Evolutionary conservation across 352 stramenopile species (phyloP), one percentile per base, ranked within the genome.

Genomic region (Thalassiosira exigua): DNA sequence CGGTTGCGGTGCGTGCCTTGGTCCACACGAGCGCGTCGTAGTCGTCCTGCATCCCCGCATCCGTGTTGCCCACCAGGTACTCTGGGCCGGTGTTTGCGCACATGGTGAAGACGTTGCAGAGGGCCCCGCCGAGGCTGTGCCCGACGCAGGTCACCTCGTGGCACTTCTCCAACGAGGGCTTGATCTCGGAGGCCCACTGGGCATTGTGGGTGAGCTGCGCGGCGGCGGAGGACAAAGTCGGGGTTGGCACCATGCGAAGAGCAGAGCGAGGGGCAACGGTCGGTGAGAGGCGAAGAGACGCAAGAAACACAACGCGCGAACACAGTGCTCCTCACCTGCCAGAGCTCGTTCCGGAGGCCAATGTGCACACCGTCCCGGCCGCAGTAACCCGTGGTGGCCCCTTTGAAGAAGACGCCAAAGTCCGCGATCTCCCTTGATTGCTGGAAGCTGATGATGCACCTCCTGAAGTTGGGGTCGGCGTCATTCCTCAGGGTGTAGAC

Each of bases 61-160:
- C n/a, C n/a, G n/a, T n/a, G n/a, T n/a, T n/a, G n/a, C n/a, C n/a
- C n/a, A n/a, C n/a, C n/a, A n/a, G n/a, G n/a, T n/a, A n/a, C n/a
- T n/a, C n/a, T n/a, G n/a, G n/a, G n/a, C n/a, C n/a, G n/a, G n/a
- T n/a, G n/a, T 80, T 80, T 32, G 71, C 71, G 44, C 71, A 80
- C 53, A 80, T 74, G 4, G 42, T 58, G 54, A 80, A 80, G 24
- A 80, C 33, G 69, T 80, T 80, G 27, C 71, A 80, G 39, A 80
- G 21, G 21, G 60, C 36, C 4, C 71, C 71, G 41, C 71, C 71
- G n/a, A 80, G 36, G 3, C 60, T 74, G 36, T 80, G 62, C 4
- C 71, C 71, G 4, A 80, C 59, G 52, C 71, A 80, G 2, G 41
- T 74, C 14, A 80, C 71, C 24, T 80, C 71, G 9, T 73, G 51